Conservation (phyloP, 306 rosid species). For the Glycyrrhiza uralensis region DNA sequence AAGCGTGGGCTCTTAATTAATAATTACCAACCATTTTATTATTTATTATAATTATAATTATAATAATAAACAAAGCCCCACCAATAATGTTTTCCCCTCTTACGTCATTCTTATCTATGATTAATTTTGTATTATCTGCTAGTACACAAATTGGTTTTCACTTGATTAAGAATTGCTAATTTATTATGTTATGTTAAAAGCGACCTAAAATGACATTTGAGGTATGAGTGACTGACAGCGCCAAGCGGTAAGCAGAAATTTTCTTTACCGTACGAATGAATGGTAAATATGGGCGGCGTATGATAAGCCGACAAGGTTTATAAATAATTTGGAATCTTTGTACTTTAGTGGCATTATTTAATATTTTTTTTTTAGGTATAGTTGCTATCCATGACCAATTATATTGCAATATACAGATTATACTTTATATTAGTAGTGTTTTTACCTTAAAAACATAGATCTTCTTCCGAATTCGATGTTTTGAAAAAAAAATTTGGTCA, state of each 20-base stretch:
- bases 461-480: too few species aligned
- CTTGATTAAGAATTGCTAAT: neutral
- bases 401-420: neutral
- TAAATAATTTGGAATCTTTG: neutral
- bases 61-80: neutral
- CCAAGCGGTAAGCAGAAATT: neutral
- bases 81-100: constrained; percentile 32
- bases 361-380: neutral
- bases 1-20: neutral
- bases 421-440: neutral
- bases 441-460: too few species aligned
- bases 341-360: constrained; percentile 12
- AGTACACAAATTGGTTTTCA: neutral
- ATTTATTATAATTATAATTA: too few species aligned
- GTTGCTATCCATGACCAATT: neutral
- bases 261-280: neutral
- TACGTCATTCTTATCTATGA: constrained; percentile 36
- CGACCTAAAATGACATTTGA: neutral
- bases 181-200: neutral
- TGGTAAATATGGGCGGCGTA: neutral
- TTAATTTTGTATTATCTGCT: neutral
- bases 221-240: neutral
- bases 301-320: constrained; percentile 24
- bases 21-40: constrained; percentile 3
- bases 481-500: too few species aligned